A percentile compares a stretch with the other conserved stretches of the same genome.
Evolutionary conservation across 2,329 filamentous ascomycete species (phyloP).

Genomic region (Pseudogymnoascus sp.): DNA sequence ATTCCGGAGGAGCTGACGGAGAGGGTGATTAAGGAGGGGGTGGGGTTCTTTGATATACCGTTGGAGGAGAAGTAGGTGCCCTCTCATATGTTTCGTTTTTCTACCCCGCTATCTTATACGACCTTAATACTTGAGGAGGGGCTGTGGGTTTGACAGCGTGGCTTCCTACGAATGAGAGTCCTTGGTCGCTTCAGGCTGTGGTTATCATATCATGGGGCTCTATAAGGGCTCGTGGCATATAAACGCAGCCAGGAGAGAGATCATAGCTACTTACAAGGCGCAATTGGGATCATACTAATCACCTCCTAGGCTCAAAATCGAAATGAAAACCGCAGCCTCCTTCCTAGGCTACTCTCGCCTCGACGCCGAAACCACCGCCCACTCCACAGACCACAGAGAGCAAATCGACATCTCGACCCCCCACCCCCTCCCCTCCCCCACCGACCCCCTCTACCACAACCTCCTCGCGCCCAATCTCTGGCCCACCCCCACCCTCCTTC

Average conservation of each 20-base stretch:
- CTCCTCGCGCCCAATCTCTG: constrained; percentile 73
- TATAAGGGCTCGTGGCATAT: not conserved
- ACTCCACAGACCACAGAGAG: constrained; percentile 70
- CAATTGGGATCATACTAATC: not conserved
- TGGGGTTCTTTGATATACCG: constrained; percentile 69
- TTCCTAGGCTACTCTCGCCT: constrained; percentile 64
- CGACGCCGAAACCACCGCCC: constrained; percentile 63
- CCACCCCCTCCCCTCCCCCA: constrained; percentile 54
- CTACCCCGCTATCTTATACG: not conserved
- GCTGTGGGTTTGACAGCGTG: not conserved
- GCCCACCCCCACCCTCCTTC: constrained; percentile 57
- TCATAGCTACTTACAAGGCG: too few relatives aligned
- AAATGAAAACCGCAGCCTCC: constrained; percentile 66
- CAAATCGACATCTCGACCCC: constrained; percentile 82
- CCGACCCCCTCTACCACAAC: constrained; percentile 64
- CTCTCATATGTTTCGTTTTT: not conserved
- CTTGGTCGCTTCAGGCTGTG: not conserved
- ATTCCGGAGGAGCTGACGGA: constrained; percentile 58
- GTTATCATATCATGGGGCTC: not conserved
- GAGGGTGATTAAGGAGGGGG: constrained; percentile 59
- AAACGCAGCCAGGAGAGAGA: not conserved
- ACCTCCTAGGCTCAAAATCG: constrained; percentile 47
- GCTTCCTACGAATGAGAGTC: not conserved
- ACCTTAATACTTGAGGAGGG: not conserved
- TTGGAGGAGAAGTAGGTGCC: constrained; percentile 59